Conservation (phyloP, 768 basidiomycete genomes). For the Phanerochaete carnosa region DNA sequence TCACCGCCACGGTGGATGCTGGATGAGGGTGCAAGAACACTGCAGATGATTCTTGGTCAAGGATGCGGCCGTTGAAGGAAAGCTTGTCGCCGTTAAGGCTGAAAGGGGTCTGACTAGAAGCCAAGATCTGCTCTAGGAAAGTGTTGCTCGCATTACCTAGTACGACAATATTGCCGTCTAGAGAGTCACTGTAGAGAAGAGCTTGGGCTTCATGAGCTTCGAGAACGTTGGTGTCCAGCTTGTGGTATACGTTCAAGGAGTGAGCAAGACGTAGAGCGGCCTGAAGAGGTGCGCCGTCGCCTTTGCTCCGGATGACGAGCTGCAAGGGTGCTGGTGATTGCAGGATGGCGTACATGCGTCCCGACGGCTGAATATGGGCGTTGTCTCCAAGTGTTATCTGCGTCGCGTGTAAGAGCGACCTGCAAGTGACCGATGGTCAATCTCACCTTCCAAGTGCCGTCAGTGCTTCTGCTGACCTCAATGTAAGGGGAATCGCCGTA, state of each 20-base stretch:
- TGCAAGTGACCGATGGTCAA: neutral
- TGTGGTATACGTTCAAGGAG: constrained; percentile 63
- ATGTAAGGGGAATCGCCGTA: neutral
- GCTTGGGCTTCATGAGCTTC: constrained; percentile 35
- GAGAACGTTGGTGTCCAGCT: constrained; percentile 64
- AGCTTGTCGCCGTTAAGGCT: constrained; percentile 1
- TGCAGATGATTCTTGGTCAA: constrained; percentile 32
- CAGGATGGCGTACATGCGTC: constrained; percentile 67
- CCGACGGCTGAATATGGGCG: constrained; percentile 30
- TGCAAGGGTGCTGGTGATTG: constrained; percentile 48
- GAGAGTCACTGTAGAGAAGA: constrained; percentile 22
- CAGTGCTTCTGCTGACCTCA: neutral
- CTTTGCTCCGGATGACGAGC: constrained; percentile 46
- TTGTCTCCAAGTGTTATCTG: constrained; percentile 3
- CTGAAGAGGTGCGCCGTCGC: constrained; percentile 32
- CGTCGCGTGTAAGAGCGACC: neutral
- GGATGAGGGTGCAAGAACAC: constrained; percentile 72
- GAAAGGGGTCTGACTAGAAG: constrained; percentile 6
- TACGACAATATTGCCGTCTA: constrained; percentile 53
- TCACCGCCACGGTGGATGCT: constrained; percentile 25
- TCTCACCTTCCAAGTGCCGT: neutral
- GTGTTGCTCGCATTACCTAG: constrained; percentile 39
- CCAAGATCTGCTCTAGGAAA: constrained; percentile 19
- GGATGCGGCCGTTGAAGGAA: constrained; percentile 11
- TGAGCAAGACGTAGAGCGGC: constrained; percentile 67